A percentile compares a stretch with the other conserved stretches of the same genome.
Conservation (phyloP, 768 basidiomycete genomes). For the Lepiota subincarnata region DNA sequence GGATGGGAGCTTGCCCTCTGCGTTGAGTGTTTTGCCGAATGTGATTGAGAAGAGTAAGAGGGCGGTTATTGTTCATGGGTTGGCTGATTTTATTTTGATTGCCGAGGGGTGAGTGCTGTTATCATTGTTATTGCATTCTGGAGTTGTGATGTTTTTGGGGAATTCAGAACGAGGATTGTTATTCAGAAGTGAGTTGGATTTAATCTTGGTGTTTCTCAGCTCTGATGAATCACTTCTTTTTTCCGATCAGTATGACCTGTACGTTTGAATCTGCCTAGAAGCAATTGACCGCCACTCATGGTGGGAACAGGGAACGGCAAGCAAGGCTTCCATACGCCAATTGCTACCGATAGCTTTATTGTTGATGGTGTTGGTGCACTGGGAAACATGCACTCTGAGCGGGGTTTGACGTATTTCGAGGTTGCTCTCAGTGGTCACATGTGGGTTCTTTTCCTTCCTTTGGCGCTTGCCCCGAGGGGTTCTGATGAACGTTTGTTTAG, state of each 20-base stretch:
- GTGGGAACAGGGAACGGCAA: slow-evolving; percentile 35
- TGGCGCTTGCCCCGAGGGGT: background rate
- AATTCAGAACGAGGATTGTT: slow-evolving; percentile 48
- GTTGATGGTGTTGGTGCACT: slow-evolving; percentile 68
- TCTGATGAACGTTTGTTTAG: slow-evolving; percentile 24
- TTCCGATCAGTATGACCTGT: slow-evolving; percentile 37
- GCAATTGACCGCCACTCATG: slow-evolving; percentile 26
- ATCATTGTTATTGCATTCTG: background rate
- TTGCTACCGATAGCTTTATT: slow-evolving; percentile 60
- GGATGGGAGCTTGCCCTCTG: slow-evolving; percentile 58
- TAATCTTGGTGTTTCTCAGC: background rate
- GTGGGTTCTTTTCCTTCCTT: slow-evolving; percentile 28
- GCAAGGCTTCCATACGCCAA: slow-evolving; percentile 74
- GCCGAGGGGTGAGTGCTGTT: slow-evolving; percentile 56
- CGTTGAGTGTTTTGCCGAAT: slow-evolving; percentile 62
- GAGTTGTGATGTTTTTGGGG: background rate
- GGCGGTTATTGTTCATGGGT: slow-evolving; percentile 66
- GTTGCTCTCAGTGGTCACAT: slow-evolving; percentile 71
- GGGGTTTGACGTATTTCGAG: slow-evolving; percentile 64
- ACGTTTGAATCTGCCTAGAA: background rate
- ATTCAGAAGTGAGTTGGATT: slow-evolving; percentile 53
- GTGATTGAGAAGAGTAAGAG: slow-evolving; percentile 74
- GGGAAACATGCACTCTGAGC: slow-evolving; percentile 62
- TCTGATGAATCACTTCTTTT: background rate
- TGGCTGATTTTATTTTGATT: slow-evolving; percentile 71